These are phyloP conservation scores for Lunasporangiospora selenospora DNA, from an alignment of 192 early-diverging fungal genomes.

Conservation along the genomic window DNA sequence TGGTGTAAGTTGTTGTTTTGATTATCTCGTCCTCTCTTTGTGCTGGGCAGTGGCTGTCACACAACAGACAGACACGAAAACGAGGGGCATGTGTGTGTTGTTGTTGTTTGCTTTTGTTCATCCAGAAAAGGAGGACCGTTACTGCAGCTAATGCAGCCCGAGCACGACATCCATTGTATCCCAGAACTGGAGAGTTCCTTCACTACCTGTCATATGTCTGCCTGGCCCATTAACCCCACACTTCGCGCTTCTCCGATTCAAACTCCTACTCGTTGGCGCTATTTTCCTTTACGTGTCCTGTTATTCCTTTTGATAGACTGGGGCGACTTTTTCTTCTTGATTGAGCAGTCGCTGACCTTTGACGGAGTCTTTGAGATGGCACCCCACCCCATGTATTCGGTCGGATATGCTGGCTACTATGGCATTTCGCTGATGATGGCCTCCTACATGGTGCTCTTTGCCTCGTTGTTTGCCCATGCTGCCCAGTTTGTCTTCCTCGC, in stretches of 20 bases:
- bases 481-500: conserved; percentile 90
- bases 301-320: conserved; percentile 71
- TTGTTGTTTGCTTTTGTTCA: too few relatives aligned
- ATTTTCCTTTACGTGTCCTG: neutral
- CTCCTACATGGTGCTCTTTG: conserved; percentile 90
- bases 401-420: conserved; percentile 97
- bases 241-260: conserved; percentile 14
- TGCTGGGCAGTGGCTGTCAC: conserved; percentile 2
- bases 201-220: neutral
- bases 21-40: neutral
- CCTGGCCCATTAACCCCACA: conserved; percentile 5
- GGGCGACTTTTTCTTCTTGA: conserved; percentile 99
- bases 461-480: conserved; percentile 86
- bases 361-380: conserved; percentile 97
- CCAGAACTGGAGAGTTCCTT: too few relatives aligned
- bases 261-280: conserved; percentile 3
- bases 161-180: too few relatives aligned
- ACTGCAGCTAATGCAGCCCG: too few relatives aligned
- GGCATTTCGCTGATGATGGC: conserved; percentile 92
- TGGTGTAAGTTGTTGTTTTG: conserved; percentile 79
- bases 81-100: too few relatives aligned
- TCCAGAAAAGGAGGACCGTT: too few relatives aligned
- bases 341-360: conserved; percentile 89
- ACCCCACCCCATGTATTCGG: conserved; percentile 99
- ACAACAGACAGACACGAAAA: too few relatives aligned